Evolutionary conservation across 192 early-diverging fungal species (phyloP).

Genomic region (Funneliformis mosseae): DNA sequence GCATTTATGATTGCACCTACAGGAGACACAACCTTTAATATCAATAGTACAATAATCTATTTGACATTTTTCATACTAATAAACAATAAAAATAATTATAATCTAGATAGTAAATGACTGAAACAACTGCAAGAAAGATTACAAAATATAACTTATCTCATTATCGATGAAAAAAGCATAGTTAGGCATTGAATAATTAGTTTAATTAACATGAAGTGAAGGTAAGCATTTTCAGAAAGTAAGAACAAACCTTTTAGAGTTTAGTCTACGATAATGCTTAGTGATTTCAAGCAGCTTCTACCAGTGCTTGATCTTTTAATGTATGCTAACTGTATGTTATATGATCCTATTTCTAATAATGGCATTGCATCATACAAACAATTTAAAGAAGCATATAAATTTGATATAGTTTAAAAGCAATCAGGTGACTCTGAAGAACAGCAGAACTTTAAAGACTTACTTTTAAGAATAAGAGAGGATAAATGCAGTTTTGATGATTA

Average conservation of each 20-base stretch:
- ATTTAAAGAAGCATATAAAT: not conserved
- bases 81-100: too few species aligned
- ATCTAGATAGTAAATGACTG: not conserved
- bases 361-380: not conserved
- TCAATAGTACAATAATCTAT: too few species aligned
- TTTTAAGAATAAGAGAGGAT: too few species aligned
- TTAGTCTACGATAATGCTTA: not conserved
- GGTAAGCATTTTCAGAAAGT: not conserved
- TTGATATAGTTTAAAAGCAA: not conserved
- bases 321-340: not conserved
- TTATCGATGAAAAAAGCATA: not conserved
- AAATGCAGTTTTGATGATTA: too few species aligned
- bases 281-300: not conserved
- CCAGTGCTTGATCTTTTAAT: not conserved
- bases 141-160: not conserved
- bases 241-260: not conserved
- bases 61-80: too few species aligned
- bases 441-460: not conserved
- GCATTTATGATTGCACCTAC: too few species aligned
- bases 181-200: not conserved
- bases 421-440: not conserved
- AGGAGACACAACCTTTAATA: too few species aligned
- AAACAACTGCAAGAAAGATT: not conserved
- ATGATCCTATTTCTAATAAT: not conserved
- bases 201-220: not conserved